Evolutionary conservation across 140 eudicot species (phyloP).

Genomic region (Bidens hawaiensis): DNA sequence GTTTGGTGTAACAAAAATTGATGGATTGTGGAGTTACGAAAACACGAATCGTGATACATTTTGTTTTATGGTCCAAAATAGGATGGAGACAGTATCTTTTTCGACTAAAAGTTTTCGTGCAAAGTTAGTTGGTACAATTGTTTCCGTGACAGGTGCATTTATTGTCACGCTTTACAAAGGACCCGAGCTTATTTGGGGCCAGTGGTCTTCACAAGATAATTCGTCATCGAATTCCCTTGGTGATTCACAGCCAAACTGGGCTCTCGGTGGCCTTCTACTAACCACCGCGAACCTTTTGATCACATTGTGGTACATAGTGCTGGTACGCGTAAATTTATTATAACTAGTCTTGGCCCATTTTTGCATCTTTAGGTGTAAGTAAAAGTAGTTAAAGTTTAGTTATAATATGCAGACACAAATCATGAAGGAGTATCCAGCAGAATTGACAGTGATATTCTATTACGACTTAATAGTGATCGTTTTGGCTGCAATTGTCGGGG

Average conservation of each 20-base stretch:
- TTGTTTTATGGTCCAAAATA: too few species aligned
- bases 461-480: conserved; percentile 73
- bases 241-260: conserved; percentile 48
- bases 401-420: conserved; percentile 50
- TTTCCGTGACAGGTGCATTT: conserved; percentile 81
- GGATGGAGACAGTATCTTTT: conserved; percentile 78
- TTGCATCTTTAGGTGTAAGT: background rate
- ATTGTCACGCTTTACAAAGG: conserved; percentile 80
- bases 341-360: too few species aligned
- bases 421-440: conserved; percentile 89
- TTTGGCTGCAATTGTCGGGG: conserved; percentile 55
- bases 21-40: too few species aligned
- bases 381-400: background rate
- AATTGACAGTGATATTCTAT: conserved; percentile 72
- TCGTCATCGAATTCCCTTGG: conserved; percentile 11
- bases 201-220: conserved; percentile 14
- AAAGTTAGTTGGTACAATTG: conserved; percentile 66
- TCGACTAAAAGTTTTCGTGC: conserved; percentile 67
- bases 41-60: too few species aligned
- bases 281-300: conserved; percentile 58
- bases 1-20: too few species aligned
- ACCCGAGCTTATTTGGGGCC: conserved; percentile 40
- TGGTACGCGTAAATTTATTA: conserved; percentile 36
- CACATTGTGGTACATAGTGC: conserved; percentile 88
- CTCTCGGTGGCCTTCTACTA: conserved; percentile 69